Base-by-base conservation (phyloP, 1,284 basidiomycete species). In the Leccinum pseudoinsigne region DNA sequence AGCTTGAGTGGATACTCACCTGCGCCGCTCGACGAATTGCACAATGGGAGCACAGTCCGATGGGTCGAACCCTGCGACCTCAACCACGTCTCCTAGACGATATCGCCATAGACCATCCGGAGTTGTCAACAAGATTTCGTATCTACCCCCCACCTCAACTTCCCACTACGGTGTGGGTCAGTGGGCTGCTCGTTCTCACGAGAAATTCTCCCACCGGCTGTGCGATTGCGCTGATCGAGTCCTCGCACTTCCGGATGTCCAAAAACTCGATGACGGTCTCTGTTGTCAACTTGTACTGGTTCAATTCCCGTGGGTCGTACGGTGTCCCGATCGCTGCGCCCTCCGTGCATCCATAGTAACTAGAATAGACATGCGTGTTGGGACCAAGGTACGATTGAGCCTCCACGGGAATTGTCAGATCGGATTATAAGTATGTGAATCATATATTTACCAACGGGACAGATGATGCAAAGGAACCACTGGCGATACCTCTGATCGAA, bases 361-460 rank as follows among this genome's bases (percentile, higher is more conserved):
- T 4, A 18, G 59, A 6, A n/a, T 3, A 5, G 1, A 55, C 16
- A 3, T 8, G 4, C 26, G 16, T 1, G 36, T 40, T 9, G 12
- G 51, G 11, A 14, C 59, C 55, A 34, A 57, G 59, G 51, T 60
- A 60, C 26, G 51, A 55, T 60, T 2, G 58, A 55, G 50, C 58
- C 58, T 60, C 11, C n/a, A 55, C 10, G 34, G 0, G 31, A 23
- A 23, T 2, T 14, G 2, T 26, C 51, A 55, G 36, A 26, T 1
- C 23, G 0, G 16, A 34, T 0, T 21, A 16, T 3, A 18, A 55
- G 18, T 11, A 12, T 26, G 16, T 12, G 11, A 26, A 45, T 40
- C 14, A 7, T 47, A 55, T 11, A 31, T 26, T n/a, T 26, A 47
- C 57, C 57, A 45, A 45, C 31, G 57, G 57, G n/a, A 57, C 21